A percentile compares a stretch with the other conserved stretches of the same genome.
These are phyloP conservation scores for Cryphonectria carpinicola DNA, from an alignment of 2,329 filamentous ascomycete species.

Conservation along the genomic window DNA sequence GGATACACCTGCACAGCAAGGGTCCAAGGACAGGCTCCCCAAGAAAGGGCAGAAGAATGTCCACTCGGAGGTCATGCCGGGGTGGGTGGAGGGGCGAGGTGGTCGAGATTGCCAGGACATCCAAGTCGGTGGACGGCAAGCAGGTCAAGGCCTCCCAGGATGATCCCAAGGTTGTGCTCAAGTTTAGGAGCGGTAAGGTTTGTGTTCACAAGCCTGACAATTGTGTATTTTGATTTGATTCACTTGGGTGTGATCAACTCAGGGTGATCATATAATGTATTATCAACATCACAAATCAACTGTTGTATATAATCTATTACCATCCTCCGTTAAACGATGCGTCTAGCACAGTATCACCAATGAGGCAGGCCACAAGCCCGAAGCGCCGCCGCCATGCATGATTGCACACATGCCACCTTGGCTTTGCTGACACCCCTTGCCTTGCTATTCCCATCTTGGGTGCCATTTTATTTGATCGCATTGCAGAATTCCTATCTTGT, in stretches of 20 bases:
- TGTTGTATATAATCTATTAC: too few relatives aligned
- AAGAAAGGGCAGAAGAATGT: constrained; percentile 24
- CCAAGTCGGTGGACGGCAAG: constrained; percentile 27
- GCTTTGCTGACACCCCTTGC: neutral
- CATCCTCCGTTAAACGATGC: too few relatives aligned
- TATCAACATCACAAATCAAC: too few relatives aligned
- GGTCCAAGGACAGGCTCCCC: constrained; percentile 25
- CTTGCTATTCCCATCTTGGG: neutral
- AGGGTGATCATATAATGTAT: too few relatives aligned
- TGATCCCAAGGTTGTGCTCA: constrained; percentile 27
- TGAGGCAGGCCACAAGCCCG: neutral
- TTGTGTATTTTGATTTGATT: constrained; percentile 35
- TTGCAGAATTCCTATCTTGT: neutral
- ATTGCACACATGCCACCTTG: neutral
- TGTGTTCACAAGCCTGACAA: constrained; percentile 31
- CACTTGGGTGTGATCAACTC: too few relatives aligned
- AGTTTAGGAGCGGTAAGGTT: constrained; percentile 27
- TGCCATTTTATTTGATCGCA: neutral
- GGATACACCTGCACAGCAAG: constrained; percentile 20
- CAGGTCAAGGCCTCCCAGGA: constrained; percentile 25
- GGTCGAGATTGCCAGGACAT: constrained; percentile 22
- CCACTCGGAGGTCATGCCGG: constrained; percentile 27
- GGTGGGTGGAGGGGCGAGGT: constrained; percentile 30
- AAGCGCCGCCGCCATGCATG: neutral
- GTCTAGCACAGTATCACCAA: neutral